phyloP scores from a whole-genome alignment of 441 rosid genomes.

The Heliophila coronopifolia region DNA sequence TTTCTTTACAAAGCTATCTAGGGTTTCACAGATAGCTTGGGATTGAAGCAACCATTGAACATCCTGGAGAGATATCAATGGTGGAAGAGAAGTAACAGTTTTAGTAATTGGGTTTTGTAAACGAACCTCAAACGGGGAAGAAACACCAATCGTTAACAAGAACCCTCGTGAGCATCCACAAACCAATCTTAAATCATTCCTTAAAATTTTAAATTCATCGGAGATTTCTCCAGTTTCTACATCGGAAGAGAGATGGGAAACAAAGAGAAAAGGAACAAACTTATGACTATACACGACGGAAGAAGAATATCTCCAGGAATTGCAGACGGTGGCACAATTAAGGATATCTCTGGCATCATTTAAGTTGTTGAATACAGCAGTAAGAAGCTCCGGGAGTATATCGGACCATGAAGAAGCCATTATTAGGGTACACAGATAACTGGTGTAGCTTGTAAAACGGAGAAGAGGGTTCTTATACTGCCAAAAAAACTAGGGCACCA shows the following conservation, averaged over 20 bases:
- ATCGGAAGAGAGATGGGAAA: background rate
- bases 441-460: background rate
- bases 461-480: background rate
- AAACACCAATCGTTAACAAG: constrained; percentile 3
- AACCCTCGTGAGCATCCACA: constrained; percentile 9
- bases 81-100: constrained; percentile 9
- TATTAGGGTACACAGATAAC: background rate
- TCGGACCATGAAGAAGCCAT: constrained; percentile 18
- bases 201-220: background rate
- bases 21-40: constrained; percentile 8
- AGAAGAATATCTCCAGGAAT: constrained; percentile 23
- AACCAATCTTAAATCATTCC: background rate
- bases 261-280: constrained; percentile 15
- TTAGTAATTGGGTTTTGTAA: background rate
- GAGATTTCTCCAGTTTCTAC: background rate
- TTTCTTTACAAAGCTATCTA: constrained; percentile 17
- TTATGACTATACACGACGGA: constrained; percentile 5
- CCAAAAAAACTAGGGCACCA: background rate
- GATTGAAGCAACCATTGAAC: constrained; percentile 13
- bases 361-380: constrained; percentile 4
- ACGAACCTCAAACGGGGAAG: constrained; percentile 15
- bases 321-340: constrained; percentile 15
- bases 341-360: constrained; percentile 1
- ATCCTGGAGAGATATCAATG: constrained; percentile 4
- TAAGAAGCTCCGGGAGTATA: constrained; percentile 18